A percentile compares a stretch with the other conserved stretches of the same genome.
phyloP scores from a whole-genome alignment of 495 filamentous ascomycete species.

The Hypoxylon fuscum region DNA sequence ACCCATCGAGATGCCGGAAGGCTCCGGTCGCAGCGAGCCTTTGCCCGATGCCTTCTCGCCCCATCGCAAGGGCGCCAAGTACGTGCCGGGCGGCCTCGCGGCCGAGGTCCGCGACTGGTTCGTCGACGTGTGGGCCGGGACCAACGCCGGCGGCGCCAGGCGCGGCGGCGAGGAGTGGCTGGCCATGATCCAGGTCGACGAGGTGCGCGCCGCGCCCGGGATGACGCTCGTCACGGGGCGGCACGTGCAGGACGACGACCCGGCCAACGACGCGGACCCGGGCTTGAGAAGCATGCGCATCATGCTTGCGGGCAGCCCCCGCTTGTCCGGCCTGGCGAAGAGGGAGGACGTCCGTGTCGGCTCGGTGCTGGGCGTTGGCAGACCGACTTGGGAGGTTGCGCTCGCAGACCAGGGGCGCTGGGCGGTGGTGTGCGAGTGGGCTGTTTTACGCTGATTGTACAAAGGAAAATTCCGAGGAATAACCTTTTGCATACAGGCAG shows the following conservation, averaged over 20 bases:
- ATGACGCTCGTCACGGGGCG: constrained; percentile 50
- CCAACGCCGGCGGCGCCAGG: constrained; percentile 18
- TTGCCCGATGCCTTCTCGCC: constrained; percentile 55
- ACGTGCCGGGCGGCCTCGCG: constrained; percentile 54
- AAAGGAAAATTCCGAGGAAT: no score
- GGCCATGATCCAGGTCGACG: constrained; percentile 39
- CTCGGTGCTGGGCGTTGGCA: constrained; percentile 47
- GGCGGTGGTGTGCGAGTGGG: constrained; percentile 59
- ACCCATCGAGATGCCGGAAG: constrained; percentile 38
- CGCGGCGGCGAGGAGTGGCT: constrained; percentile 24
- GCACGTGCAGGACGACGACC: neutral
- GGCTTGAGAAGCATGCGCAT: constrained; percentile 14
- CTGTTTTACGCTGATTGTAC: constrained; percentile 32
- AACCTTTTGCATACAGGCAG: no score
- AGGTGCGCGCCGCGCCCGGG: constrained; percentile 60
- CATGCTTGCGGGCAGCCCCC: constrained; percentile 54
- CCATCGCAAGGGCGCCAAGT: constrained; percentile 48
- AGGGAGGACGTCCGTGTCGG: constrained; percentile 39
- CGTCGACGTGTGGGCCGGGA: constrained; percentile 50
- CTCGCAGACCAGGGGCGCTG: constrained; percentile 47
- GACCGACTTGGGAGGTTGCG: constrained; percentile 56
- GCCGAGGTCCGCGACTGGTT: constrained; percentile 57
- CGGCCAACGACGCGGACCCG: neutral
- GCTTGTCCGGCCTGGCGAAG: constrained; percentile 36
- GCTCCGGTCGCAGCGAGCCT: constrained; percentile 19